Base-by-base conservation (phyloP, 2,329 filamentous ascomycete genomes). In the Aspergillus phoenicis region DNA sequence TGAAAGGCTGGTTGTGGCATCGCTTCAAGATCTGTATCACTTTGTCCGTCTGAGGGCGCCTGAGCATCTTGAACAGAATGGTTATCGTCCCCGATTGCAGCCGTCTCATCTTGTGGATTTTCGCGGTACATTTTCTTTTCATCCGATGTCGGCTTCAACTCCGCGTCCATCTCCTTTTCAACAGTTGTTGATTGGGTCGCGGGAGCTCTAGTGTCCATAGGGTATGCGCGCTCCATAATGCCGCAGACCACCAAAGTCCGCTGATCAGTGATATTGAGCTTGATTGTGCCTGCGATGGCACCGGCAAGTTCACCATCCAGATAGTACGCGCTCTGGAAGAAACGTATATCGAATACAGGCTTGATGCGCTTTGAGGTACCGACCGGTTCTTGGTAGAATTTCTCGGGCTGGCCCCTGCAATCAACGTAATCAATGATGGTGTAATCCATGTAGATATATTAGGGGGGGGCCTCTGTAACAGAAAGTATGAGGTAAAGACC, bases 291-390 rank as follows among this genome's bases (percentile, higher is more conserved):
- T 66, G 81, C 77, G 24, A 73, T 71, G 59, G 82, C 71, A 13
- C 81, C 81, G 2, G 81, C 80, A 1, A 83, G 70, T 58, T 83
- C 81, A 20, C 81, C 80, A 59, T 82, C 78, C 10, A 83, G 73
- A 56, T 77, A 66, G 67, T 82, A 83, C 28, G 73, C 70, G 3
- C 77, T 71, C 4, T 75, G 69, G n/a, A 69, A 72, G 68, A 82
- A 80, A 52, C 76, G 76, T 52, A 82, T 72, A 63, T 83, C 80
- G 62, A 83, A 83, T 56, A 73, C 71, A 52, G 81, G 81, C 13
- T 73, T 71, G 68, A 81, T 30, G 8, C 26, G 26, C 26, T 10
- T 8, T 2, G 47, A 28, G 10, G 47, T 28, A 13, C 26, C 26
- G 26, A 80, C 8, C 71, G 65, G 61, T 62, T 75, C 57, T 64